phyloP scores from a whole-genome alignment of 345 rosid genomes.

The Populus nigra region DNA sequence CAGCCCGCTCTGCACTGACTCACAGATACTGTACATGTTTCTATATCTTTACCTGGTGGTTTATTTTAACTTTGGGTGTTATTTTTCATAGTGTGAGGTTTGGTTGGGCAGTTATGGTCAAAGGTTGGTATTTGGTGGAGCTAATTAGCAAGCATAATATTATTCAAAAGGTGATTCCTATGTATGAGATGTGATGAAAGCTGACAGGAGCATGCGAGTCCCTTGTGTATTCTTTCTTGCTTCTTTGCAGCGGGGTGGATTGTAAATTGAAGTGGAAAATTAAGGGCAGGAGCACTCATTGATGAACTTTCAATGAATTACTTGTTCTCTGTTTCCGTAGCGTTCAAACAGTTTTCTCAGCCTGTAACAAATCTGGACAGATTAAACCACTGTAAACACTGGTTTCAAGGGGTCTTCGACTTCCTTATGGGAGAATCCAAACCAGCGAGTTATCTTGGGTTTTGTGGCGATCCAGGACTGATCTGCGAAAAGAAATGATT shows the following conservation, averaged over 20 bases:
- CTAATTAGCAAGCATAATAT: too few species aligned
- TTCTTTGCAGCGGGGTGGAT: too few species aligned
- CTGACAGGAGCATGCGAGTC: too few species aligned
- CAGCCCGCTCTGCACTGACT: background rate
- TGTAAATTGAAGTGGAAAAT: too few species aligned
- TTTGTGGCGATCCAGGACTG: slow-evolving; percentile 54
- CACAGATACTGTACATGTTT: background rate
- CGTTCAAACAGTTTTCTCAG: background rate
- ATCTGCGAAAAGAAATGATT: too few species aligned
- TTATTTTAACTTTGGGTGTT: background rate
- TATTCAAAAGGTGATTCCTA: too few species aligned
- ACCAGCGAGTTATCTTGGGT: slow-evolving; percentile 79
- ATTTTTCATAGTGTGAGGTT: background rate
- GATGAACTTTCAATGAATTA: too few species aligned
- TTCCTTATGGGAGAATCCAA: slow-evolving; percentile 75
- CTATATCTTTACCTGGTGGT: background rate
- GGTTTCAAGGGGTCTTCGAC: slow-evolving; percentile 74
- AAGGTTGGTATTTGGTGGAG: too few species aligned
- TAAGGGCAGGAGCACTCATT: too few species aligned
- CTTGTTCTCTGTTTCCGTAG: background rate
- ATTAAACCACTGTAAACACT: slow-evolving; percentile 83
- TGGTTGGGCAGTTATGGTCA: background rate
- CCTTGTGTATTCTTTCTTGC: too few species aligned
- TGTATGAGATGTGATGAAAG: too few species aligned
- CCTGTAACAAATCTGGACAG: slow-evolving; percentile 19